These are phyloP conservation scores for Dactylonectria macrodidyma DNA, from an alignment of 2,329 filamentous ascomycete species.

Conservation along the genomic window DNA sequence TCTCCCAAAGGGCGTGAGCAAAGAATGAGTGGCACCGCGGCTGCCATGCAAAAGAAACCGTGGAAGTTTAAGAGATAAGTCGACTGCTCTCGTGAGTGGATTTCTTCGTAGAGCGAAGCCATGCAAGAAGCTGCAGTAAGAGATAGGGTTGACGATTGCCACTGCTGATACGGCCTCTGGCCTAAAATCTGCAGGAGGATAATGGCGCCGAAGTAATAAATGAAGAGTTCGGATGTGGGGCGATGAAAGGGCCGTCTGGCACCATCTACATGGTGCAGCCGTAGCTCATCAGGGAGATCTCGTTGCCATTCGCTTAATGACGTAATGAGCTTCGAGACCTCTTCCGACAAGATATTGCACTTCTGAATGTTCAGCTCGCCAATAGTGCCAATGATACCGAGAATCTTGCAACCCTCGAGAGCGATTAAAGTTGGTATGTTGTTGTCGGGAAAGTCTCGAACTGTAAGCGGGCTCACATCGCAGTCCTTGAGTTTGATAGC, in stretches of 20 bases:
- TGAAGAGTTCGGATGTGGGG: conserved; percentile 9
- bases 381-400: conserved; percentile 5
- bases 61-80: conserved; percentile 16
- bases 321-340: not conserved
- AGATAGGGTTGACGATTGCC: not conserved
- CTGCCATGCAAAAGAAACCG: conserved; percentile 25
- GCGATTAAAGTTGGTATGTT: not conserved
- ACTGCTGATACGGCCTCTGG: not conserved
- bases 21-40: conserved; percentile 18
- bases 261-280: not conserved
- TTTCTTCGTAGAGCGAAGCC: conserved; percentile 23
- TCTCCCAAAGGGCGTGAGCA: not conserved
- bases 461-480: conserved; percentile 6
- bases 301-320: conserved; percentile 13
- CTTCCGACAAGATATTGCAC: not conserved
- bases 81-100: conserved; percentile 18
- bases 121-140: conserved; percentile 19
- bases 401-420: not conserved
- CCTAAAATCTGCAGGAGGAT: conserved; percentile 19
- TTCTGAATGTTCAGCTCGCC: conserved; percentile 10
- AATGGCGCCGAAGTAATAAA: conserved; percentile 20
- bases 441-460: not conserved
- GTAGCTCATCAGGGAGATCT: conserved; percentile 6
- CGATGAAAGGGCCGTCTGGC: conserved; percentile 11
- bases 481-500: conserved; percentile 10